Base-by-base conservation (phyloP, 176 grass and related monocot species). In the Saccharum spontaneum region DNA sequence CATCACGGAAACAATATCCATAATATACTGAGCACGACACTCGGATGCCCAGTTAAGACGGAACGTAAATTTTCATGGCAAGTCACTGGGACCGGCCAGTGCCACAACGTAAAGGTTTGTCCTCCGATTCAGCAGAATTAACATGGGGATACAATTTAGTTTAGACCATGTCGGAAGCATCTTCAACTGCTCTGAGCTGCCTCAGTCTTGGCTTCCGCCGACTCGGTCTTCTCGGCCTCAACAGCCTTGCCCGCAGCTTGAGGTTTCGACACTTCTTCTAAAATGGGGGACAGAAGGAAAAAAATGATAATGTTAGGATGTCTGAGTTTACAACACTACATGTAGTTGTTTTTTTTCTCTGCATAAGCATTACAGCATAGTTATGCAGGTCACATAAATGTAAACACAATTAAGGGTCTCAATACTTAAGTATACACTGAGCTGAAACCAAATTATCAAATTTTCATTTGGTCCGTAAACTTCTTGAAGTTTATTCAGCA, bases 201-300 rank as follows among this genome's bases (percentile, higher is more conserved):
- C 76, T 90, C 88, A 1, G 59, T 68, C 62, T 88, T 88, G 22
- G 26, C 82, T 16, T 83, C 86, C 8, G 45, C 44, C 24, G 85
- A 85, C 77, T 85, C 45, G 0, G 65, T 28, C 73, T 87, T 82
- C 46, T 66, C 69, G 0, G 55, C 80, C 14, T 80, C 84, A 8
- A 26, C 88, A 48, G 75, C 37, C 74, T 93, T 85, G 73, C 73
- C 82, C 0, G 39, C 79, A 34, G 75, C 76, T 76, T 84, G 77
- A 78, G 81, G 85, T 82, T 93, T 87, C 0, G 85, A 86, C 38
- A 84, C 87, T 82, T 89, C 87, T 87, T 84, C 70, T 92, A 66
- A 26, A 2, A 3, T 14, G 43, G 52, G 12, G 39, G 34, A 24
- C n/a, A 73, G 38, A 6, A 80, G 15, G 15, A 40, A 52, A 61